These are phyloP conservation scores for Colletotrichum godetiae DNA, from an alignment of 2,329 filamentous ascomycete species.

Conservation along the genomic window DNA sequence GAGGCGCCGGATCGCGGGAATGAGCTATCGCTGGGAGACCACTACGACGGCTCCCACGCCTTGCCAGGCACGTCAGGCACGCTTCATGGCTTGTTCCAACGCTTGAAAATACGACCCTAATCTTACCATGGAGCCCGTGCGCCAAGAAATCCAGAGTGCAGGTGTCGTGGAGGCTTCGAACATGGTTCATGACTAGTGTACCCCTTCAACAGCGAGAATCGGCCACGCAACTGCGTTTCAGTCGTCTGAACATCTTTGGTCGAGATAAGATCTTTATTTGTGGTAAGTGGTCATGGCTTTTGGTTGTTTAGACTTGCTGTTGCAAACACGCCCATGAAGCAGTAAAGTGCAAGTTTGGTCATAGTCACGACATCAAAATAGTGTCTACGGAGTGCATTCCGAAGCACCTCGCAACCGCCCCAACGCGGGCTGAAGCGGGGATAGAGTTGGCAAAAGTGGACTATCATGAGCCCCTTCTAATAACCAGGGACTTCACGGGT, in stretches of 20 bases:
- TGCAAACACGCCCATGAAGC: neutral
- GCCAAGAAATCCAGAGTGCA: slow-evolving; percentile 9
- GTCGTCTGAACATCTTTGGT: neutral
- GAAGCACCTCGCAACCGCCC: neutral
- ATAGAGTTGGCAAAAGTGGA: slow-evolving; percentile 31
- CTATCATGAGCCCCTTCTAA: slow-evolving; percentile 32
- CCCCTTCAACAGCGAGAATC: neutral
- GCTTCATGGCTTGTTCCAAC: neutral
- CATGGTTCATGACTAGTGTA: slow-evolving; percentile 34
- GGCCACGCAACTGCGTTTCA: neutral
- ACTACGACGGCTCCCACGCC: neutral
- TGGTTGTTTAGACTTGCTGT: neutral
- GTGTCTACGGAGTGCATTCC: neutral
- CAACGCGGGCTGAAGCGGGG: slow-evolving; percentile 12
- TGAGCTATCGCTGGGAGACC: neutral
- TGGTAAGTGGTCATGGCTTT: neutral
- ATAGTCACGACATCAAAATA: neutral
- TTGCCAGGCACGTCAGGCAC: slow-evolving; percentile 11
- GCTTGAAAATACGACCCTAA: slow-evolving; percentile 22
- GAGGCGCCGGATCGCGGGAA: neutral
- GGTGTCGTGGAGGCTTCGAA: slow-evolving; percentile 1
- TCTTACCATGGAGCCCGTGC: slow-evolving; percentile 16
- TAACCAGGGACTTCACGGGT: slow-evolving; percentile 20
- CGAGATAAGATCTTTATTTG: neutral
- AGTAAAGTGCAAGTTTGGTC: neutral